These are phyloP conservation scores for Coemansia sp. DNA, from an alignment of 192 early-diverging fungal species.

Conservation along the genomic window DNA sequence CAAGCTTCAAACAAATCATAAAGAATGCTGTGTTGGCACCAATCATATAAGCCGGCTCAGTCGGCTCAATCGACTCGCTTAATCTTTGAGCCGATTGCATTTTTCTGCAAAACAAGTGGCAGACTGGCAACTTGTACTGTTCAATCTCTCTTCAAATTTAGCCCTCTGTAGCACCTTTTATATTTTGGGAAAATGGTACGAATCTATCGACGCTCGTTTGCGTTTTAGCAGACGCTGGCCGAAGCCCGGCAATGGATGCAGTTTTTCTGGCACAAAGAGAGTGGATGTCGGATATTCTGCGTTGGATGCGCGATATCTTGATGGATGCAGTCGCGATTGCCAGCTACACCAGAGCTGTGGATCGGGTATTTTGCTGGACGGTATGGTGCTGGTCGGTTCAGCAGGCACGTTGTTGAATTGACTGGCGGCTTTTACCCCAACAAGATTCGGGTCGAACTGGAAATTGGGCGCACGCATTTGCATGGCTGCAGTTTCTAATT, in stretches of 20 bases:
- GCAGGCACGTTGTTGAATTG: not conserved
- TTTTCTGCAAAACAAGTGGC: not conserved
- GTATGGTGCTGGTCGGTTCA: not conserved
- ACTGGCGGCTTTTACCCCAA: too few species aligned
- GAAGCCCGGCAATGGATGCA: not conserved
- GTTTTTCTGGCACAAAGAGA: not conserved
- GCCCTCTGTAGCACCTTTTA: slow-evolving; percentile 10
- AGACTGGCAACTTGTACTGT: not conserved
- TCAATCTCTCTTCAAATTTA: slow-evolving; percentile 14
- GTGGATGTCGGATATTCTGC: not conserved
- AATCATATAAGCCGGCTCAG: not conserved
- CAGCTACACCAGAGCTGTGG: not conserved
- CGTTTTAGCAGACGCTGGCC: not conserved
- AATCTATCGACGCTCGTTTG: slow-evolving; percentile 17
- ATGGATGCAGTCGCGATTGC: not conserved
- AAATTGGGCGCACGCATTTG: too few species aligned
- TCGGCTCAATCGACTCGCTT: not conserved
- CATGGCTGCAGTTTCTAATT: too few species aligned
- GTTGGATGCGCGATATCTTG: not conserved
- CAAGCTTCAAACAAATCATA: not conserved
- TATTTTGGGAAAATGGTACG: slow-evolving; percentile 41
- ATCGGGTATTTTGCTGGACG: not conserved
- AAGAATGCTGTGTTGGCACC: not conserved
- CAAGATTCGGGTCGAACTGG: too few species aligned
- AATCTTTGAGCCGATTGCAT: not conserved